Percentiles rank a stretch among this genome's conserved stretches.
Conservation (phyloP, 2,329 filamentous ascomycete species). For the Dothistroma septosporum region DNA sequence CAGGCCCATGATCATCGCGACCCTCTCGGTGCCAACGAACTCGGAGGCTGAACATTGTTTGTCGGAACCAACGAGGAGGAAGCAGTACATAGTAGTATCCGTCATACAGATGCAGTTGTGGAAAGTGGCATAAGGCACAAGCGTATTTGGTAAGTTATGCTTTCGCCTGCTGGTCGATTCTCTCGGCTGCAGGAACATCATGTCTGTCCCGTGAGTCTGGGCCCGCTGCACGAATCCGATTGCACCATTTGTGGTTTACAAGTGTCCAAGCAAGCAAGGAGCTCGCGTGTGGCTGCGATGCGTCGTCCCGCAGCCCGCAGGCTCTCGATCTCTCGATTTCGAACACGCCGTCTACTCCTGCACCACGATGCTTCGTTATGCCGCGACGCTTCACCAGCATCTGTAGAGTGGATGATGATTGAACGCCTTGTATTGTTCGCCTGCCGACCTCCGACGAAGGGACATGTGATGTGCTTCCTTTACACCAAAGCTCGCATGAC, state of each 20-base stretch:
- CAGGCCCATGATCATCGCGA: not conserved
- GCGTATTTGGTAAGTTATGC: not conserved
- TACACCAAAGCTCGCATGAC: not conserved
- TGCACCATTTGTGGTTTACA: not conserved
- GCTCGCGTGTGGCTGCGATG: not conserved
- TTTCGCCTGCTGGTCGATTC: not conserved
- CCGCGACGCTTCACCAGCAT: too few species aligned
- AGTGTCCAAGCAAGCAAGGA: too few species aligned
- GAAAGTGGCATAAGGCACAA: too few species aligned
- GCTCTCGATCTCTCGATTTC: not conserved
- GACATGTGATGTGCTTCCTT: not conserved
- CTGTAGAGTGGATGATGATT: too few species aligned
- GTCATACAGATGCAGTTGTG: too few species aligned
- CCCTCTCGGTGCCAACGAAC: not conserved
- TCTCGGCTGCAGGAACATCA: not conserved
- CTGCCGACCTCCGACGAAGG: not conserved
- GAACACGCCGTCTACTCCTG: too few species aligned
- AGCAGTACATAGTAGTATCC: too few species aligned
- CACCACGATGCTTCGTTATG: too few species aligned
- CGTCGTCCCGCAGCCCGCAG: not conserved
- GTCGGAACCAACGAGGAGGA: too few species aligned
- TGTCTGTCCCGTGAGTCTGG: not conserved
- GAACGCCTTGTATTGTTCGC: not conserved
- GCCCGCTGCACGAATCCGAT: not conserved
- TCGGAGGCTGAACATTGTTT: too few species aligned